Evolutionary conservation across 805 yeast genomes (phyloP), one percentile per base, ranked within the genome.

Genomic region (Blastobotrys muscicola): DNA sequence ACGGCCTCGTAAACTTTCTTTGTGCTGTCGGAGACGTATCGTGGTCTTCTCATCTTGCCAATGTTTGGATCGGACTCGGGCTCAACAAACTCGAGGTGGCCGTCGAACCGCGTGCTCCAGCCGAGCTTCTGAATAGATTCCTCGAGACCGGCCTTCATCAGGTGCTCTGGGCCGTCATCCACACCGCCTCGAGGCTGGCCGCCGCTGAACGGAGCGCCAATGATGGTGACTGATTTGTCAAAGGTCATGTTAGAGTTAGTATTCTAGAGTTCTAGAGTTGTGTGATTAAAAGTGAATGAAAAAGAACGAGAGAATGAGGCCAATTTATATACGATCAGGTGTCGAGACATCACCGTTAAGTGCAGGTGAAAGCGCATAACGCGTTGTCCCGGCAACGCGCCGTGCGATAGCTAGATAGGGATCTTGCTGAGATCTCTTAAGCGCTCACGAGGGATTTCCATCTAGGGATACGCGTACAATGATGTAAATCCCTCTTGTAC

Each of bases 151-250:
- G 76, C 74, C 48, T 81, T 73, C 38, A 87, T 62, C 51, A 90
- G 68, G 62, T 76, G 82, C 47, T 78, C 74, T n/a, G 98, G 97
- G 31, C 97, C 98, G 41, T 77, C 73, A 58, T 90, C 98, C 33
- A 90, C 97, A 50, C 98, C 98, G 16, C 79, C 74, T 58, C 85
- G 85, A 34, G 86, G 89, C 64, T 90, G 98, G 48, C 98, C 98
- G 16, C 97, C 97, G 32, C 87, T 77, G 65, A 90, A 92, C 42
- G 97, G 97, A 0, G 96, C 97, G 13, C 80, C 70, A 47, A 92
- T 76, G 43, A 90, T 68, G n/a, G 86, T 74, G 16, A 35, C 39
- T 11, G 26, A 34, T n/a, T 33, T 33, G 16, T 34, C 23, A 10
- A 16, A 9, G 14, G 26, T 10, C 39, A 34, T 34, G 20, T 35